These are phyloP conservation scores for Galium porrigens DNA, from an alignment of 305 asterid genomes.

Conservation along the genomic window DNA sequence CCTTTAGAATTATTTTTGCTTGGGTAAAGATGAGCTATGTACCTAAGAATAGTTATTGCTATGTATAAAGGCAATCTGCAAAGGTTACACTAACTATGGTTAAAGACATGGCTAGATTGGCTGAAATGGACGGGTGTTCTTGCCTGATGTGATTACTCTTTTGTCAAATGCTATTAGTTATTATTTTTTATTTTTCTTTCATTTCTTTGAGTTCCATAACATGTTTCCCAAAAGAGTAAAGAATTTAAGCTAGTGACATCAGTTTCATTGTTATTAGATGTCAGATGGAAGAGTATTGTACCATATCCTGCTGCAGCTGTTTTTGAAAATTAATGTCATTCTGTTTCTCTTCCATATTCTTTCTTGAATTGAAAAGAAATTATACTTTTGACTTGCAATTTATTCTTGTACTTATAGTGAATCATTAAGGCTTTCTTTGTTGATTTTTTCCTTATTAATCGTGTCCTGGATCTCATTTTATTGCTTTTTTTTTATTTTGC, in stretches of 20 bases:
- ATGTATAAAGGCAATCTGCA: neutral
- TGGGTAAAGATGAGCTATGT: neutral
- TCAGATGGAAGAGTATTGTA: neutral
- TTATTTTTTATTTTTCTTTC: neutral
- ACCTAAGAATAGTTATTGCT: neutral
- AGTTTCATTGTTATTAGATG: neutral
- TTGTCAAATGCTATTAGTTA: neutral
- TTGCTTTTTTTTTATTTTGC: constrained; percentile 10
- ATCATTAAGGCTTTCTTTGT: neutral
- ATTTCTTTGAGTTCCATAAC: neutral
- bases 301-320: neutral
- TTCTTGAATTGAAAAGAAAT: constrained; percentile 4
- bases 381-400: neutral
- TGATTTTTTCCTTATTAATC: neutral
- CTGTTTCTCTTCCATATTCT: neutral
- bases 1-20: neutral
- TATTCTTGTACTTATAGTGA: constrained; percentile 2
- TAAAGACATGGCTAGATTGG: neutral
- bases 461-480: constrained; percentile 17
- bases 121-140: neutral
- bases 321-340: neutral
- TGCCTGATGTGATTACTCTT: neutral
- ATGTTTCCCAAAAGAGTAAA: neutral
- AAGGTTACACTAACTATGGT: neutral
- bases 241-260: neutral